Evolutionary conservation across 345 rosid genomes (phyloP).

Genomic region (Cardamine occulta): DNA sequence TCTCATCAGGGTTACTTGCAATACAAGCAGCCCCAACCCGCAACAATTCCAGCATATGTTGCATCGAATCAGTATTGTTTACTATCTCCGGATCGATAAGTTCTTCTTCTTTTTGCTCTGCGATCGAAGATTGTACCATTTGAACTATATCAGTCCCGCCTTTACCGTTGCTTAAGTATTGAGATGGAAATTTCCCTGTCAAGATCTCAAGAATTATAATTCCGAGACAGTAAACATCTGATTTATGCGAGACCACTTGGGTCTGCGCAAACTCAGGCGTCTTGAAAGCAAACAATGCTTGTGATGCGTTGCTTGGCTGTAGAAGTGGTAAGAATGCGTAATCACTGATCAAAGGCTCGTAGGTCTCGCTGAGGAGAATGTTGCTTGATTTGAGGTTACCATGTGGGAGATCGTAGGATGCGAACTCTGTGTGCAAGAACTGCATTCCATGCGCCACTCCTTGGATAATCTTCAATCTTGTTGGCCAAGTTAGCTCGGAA

Average conservation of each 20-base stretch:
- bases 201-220: conserved; percentile 72
- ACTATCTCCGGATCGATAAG: conserved; percentile 75
- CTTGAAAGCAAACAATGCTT: conserved; percentile 61
- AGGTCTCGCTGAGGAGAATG: conserved; percentile 54
- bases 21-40: conserved; percentile 66
- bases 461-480: conserved; percentile 59
- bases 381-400: conserved; percentile 95
- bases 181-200: conserved; percentile 80
- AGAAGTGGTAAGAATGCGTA: conserved; percentile 65
- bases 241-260: conserved; percentile 58
- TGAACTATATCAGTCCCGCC: conserved; percentile 69
- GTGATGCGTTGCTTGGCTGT: conserved; percentile 43
- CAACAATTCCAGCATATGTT: conserved; percentile 55
- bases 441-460: conserved; percentile 69
- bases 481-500: conserved; percentile 64
- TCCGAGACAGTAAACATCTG: conserved; percentile 84
- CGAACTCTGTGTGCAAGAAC: conserved; percentile 63
- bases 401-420: conserved; percentile 66
- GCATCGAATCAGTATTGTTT: conserved; percentile 37
- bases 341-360: conserved; percentile 68
- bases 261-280: conserved; percentile 60
- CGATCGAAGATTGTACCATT: conserved; percentile 55
- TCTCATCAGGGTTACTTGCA: conserved; percentile 51
- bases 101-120: conserved; percentile 50
- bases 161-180: conserved; percentile 58